Percentiles rank a stretch among this genome's conserved stretches.
These are phyloP conservation scores for Tephrocybe rancida DNA, from an alignment of 768 basidiomycete genomes.

Conservation along the genomic window DNA sequence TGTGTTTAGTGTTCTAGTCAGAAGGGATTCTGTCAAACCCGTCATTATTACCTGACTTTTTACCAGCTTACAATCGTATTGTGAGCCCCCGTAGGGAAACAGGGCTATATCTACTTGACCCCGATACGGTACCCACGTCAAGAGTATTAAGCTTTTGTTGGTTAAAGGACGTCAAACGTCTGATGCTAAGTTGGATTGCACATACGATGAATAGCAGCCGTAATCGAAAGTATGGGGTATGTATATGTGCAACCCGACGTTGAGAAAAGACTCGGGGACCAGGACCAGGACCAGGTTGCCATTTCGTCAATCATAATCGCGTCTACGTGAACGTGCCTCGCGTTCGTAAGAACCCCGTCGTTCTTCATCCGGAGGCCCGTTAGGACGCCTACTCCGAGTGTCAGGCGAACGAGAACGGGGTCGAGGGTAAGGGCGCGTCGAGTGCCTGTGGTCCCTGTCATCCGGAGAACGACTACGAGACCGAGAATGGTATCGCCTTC, in stretches of 20 bases:
- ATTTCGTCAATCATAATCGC: slow-evolving; percentile 15
- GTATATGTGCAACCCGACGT: not conserved
- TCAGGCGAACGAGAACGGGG: slow-evolving; percentile 17
- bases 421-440: slow-evolving; percentile 6
- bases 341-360: slow-evolving; percentile 6
- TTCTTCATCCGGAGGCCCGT: slow-evolving; percentile 5
- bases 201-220: not conserved
- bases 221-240: not conserved
- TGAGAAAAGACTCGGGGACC: not conserved
- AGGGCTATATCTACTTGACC: not conserved
- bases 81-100: not conserved
- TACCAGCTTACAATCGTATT: not conserved
- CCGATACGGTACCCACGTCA: slow-evolving; percentile 3
- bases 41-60: not conserved
- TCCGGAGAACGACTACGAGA: slow-evolving; percentile 18
- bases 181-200: not conserved
- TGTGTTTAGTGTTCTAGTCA: not conserved
- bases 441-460: slow-evolving; percentile 10
- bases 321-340: slow-evolving; percentile 13
- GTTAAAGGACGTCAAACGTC: slow-evolving; percentile 4
- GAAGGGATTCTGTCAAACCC: not conserved
- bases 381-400: slow-evolving; percentile 11
- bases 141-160: slow-evolving; percentile 1
- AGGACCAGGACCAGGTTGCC: not conserved
- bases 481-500: slow-evolving; percentile 15